A percentile compares a stretch with the other conserved stretches of the same genome.
Conservation (phyloP, 2,329 filamentous ascomycete species). For the Neoascochyta sp. region DNA sequence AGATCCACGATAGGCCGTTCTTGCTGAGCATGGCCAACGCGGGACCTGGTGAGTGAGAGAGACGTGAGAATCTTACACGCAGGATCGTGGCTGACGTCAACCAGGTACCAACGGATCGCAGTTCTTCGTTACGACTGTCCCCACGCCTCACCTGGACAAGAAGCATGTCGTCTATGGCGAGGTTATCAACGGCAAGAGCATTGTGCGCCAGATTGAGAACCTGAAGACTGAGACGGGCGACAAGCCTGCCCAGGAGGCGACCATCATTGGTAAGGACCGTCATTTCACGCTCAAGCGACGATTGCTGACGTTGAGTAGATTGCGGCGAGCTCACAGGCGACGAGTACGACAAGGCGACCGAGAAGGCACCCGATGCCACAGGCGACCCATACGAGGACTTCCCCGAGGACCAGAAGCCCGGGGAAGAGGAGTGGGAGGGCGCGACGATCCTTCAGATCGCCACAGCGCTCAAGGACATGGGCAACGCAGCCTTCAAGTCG, state of each 20-base stretch:
- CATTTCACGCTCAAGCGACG: background rate
- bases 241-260: slow-evolving; percentile 69
- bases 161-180: slow-evolving; percentile 98
- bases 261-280: slow-evolving; percentile 51
- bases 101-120: slow-evolving; percentile 90
- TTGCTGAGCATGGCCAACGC: slow-evolving; percentile 97
- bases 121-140: slow-evolving; percentile 95
- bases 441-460: slow-evolving; percentile 73
- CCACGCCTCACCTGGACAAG: slow-evolving; percentile 89
- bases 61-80: background rate
- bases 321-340: slow-evolving; percentile 80
- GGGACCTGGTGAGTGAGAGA: slow-evolving; percentile 66
- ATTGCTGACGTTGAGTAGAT: slow-evolving; percentile 47
- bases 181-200: slow-evolving; percentile 86
- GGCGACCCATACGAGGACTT: slow-evolving; percentile 95
- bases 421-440: slow-evolving; percentile 60
- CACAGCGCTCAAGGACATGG: slow-evolving; percentile 80
- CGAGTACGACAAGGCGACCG: slow-evolving; percentile 62
- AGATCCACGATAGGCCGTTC: slow-evolving; percentile 90
- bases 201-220: slow-evolving; percentile 88
- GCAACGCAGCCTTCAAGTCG: slow-evolving; percentile 87
- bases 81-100: slow-evolving; percentile 7
- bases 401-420: slow-evolving; percentile 70
- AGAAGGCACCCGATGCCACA: slow-evolving; percentile 70
- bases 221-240: slow-evolving; percentile 69